These are phyloP conservation scores for Cinnamomum micranthum DNA, from an alignment of 164 flowering plant genomes.

Conservation along the genomic window DNA sequence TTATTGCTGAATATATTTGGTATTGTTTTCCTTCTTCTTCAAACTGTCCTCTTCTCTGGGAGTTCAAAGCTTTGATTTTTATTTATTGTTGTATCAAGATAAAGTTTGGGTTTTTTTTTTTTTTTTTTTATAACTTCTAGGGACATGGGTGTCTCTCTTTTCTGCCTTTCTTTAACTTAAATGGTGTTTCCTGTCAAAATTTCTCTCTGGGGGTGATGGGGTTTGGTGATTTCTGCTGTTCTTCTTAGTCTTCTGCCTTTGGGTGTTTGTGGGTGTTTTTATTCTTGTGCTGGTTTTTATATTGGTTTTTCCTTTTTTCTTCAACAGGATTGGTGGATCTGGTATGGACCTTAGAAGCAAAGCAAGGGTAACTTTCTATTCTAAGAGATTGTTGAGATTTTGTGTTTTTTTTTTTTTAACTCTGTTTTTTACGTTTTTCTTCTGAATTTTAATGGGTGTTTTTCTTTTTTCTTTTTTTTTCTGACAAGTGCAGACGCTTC, in stretches of 20 bases:
- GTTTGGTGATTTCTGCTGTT: neutral
- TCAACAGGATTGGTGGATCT: conserved; percentile 14
- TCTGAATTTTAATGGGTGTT: neutral
- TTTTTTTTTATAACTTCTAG: neutral
- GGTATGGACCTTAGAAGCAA: conserved; percentile 19
- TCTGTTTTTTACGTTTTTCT: neutral
- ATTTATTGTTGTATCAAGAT: neutral
- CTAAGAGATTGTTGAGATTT: neutral
- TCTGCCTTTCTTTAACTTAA: neutral
- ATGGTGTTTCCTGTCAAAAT: neutral
- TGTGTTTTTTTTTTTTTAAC: neutral
- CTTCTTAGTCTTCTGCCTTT: neutral
- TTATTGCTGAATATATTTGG: conserved; percentile 85
- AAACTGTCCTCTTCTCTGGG: neutral
- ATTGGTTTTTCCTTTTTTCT: neutral
- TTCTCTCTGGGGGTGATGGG: neutral
- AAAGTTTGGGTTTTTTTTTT: neutral
- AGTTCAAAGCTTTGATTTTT: neutral
- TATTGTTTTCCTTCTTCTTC: conserved; percentile 11
- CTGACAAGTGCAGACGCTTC: conserved; percentile 5
- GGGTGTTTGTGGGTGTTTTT: no score
- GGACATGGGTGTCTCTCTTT: neutral
- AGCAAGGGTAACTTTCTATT: conserved; percentile 1
- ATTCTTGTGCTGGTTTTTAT: neutral
- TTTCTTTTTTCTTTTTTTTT: neutral